A percentile compares a stretch with the other conserved stretches of the same genome.
Conservation (phyloP, 495 filamentous ascomycete species). For the Daldinia childiae region DNA sequence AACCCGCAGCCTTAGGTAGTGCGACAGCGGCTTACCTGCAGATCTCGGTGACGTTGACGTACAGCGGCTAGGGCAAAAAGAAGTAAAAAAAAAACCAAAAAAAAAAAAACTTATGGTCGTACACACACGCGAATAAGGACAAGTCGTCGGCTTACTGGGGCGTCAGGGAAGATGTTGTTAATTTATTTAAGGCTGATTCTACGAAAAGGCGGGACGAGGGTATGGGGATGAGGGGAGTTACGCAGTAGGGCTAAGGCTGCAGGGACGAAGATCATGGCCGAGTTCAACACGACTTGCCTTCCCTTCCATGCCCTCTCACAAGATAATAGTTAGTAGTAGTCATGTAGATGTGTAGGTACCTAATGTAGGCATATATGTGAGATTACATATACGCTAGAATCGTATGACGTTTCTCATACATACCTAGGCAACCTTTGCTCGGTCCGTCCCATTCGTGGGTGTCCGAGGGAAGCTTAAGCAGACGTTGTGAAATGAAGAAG, state of each 20-base stretch:
- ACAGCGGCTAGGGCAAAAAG: constrained; percentile 25
- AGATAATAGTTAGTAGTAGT: background rate
- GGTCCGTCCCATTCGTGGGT: constrained; percentile 11
- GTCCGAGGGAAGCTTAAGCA: constrained; percentile 4
- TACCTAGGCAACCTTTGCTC: constrained; percentile 26
- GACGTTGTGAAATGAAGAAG: constrained; percentile 2
- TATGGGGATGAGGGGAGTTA: background rate
- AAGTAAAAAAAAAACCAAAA: background rate
- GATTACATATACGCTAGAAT: constrained; percentile 22
- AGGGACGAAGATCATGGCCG: constrained; percentile 9
- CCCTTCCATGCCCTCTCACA: background rate
- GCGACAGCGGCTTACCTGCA: constrained; percentile 36
- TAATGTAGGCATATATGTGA: constrained; percentile 4
- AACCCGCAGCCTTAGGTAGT: constrained; percentile 3
- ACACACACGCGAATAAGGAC: background rate
- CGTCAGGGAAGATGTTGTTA: constrained; percentile 10
- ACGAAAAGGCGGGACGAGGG: background rate
- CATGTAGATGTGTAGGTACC: background rate
- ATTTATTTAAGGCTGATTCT: constrained; percentile 17
- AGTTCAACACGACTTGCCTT: background rate
- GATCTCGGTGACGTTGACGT: constrained; percentile 27
- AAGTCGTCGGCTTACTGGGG: constrained; percentile 38
- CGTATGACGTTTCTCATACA: constrained; percentile 20
- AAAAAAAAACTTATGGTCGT: constrained; percentile 15
- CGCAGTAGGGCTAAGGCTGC: constrained; percentile 1